Base-by-base conservation (phyloP, 2,329 filamentous ascomycete genomes). In the Cadophora gregata region DNA sequence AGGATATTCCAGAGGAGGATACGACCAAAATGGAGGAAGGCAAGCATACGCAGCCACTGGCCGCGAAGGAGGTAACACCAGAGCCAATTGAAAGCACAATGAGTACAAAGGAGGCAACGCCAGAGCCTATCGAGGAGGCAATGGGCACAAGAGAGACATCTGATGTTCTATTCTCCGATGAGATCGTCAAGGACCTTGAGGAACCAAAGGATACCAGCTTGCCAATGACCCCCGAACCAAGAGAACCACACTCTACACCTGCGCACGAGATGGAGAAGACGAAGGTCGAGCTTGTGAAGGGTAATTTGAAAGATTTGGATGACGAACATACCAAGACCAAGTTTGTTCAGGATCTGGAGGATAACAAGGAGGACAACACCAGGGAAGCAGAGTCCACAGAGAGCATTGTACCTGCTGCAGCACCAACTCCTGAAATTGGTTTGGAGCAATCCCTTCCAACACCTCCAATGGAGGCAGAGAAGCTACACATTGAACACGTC, bases 91-190 rank as follows among this genome's bases (percentile, higher is more conserved):
- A 21, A 21, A 21, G 60, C 31, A 38, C 16, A 58, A 45, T 33
- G 21, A 50, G 31, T 29, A 24, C 36, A 9, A 59, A 31, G 59
- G 53, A 42, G 36, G 5, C 27, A 19, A 62, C 42, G 19, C 38
- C 14, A 62, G 31, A 60, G 47, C 65, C 47, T 21, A 50, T 61
- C 27, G 64, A 65, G 16, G 64, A 68, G 65, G 59, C 58, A 42
- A 67, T 67, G 65, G 65, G 62, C 19, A 67, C 65, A 10, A 31
- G 65, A 31, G 65, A 67, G 36, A 61, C 65, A 7, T 59, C 62
- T 27, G 62, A 67, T 27, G 58, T 64, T 33, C 65, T 67, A 8
- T 67, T 67, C 59, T 59, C 58, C 9, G 65, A 67, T 45, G 65
- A 64, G 59, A 67, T 67, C 60, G n/a, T 64, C 31, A 62, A 67